Percentiles rank a stretch among this genome's conserved stretches.
Conservation (phyloP, 495 filamentous ascomycete species). For the Penicillium daleae region DNA sequence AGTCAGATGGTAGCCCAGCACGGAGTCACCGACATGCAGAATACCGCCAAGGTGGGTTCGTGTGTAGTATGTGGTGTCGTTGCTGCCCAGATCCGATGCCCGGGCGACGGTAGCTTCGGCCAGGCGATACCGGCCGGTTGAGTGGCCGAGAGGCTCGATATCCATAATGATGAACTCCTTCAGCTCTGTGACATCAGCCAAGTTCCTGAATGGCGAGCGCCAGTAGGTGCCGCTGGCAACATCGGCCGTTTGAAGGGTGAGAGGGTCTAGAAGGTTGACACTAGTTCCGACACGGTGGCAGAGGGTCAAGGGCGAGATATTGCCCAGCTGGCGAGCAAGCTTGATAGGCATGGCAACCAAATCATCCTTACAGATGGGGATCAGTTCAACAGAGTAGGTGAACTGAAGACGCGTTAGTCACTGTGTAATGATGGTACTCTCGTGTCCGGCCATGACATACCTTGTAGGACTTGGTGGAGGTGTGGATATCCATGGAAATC, state of each 20-base stretch:
- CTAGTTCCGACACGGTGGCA: slow-evolving; percentile 90
- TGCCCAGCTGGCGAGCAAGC: slow-evolving; percentile 80
- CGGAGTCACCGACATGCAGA: slow-evolving; percentile 87
- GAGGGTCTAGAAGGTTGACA: slow-evolving; percentile 86
- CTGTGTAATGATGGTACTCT: not conserved
- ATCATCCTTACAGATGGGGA: slow-evolving; percentile 97
- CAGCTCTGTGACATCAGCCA: slow-evolving; percentile 84
- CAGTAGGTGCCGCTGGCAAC: slow-evolving; percentile 81
- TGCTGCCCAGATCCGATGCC: slow-evolving; percentile 85
- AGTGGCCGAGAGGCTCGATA: slow-evolving; percentile 76
- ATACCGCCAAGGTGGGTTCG: slow-evolving; percentile 88
- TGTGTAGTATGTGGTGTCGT: slow-evolving; percentile 82
- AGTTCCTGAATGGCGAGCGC: slow-evolving; percentile 78
- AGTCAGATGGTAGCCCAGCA: slow-evolving; percentile 85
- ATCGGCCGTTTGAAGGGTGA: slow-evolving; percentile 87
- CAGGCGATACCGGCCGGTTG: slow-evolving; percentile 80
- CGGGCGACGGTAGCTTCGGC: slow-evolving; percentile 86
- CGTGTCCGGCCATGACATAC: not conserved
- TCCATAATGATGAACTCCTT: slow-evolving; percentile 95
- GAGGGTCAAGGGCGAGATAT: slow-evolving; percentile 79
- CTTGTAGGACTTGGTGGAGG: slow-evolving; percentile 86
- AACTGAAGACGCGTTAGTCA: slow-evolving; percentile 44
- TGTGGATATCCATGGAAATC: slow-evolving; percentile 93
- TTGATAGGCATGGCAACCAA: slow-evolving; percentile 89
- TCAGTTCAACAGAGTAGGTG: slow-evolving; percentile 79